phyloP scores from a whole-genome alignment of 805 yeast species.

The Naumovozyma castellii region DNA sequence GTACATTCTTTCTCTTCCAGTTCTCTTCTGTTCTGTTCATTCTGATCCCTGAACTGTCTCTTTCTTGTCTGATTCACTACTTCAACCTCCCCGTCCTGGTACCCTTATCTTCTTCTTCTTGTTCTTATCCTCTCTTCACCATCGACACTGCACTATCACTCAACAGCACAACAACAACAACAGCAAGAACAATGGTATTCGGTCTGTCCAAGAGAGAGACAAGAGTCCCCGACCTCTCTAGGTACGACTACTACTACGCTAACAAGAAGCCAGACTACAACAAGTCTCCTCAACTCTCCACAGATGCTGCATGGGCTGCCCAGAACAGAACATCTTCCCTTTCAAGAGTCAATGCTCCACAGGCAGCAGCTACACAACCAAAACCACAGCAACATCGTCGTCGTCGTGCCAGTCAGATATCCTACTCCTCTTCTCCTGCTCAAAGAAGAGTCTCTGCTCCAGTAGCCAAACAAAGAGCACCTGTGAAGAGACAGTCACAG shows the following conservation, averaged over 20 bases:
- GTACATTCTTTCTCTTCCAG: too few species aligned
- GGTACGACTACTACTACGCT: conserved; percentile 29
- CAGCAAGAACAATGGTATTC: conserved; percentile 17
- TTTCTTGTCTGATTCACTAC: not conserved
- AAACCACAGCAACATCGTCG: not conserved
- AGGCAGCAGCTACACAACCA: not conserved
- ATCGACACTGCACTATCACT: not conserved
- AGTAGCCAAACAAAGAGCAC: too few species aligned
- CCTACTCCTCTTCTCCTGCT: not conserved
- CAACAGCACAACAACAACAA: too few species aligned
- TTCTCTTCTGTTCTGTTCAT: too few species aligned
- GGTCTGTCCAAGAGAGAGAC: conserved; percentile 20
- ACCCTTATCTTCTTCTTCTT: not conserved
- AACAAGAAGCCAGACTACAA: conserved; percentile 14
- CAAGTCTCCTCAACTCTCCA: conserved; percentile 14
- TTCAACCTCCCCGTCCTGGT: not conserved
- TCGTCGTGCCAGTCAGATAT: not conserved
- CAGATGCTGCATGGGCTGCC: conserved; percentile 29
- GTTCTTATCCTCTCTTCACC: not conserved
- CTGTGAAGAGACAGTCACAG: not conserved
- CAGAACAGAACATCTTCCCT: conserved; percentile 3
- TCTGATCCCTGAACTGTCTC: too few species aligned
- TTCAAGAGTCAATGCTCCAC: too few species aligned
- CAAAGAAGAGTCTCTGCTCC: too few species aligned
- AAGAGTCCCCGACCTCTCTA: conserved; percentile 31